These are phyloP conservation scores for Penicillium arizonense DNA, from an alignment of 495 filamentous ascomycete species.

Conservation along the genomic window DNA sequence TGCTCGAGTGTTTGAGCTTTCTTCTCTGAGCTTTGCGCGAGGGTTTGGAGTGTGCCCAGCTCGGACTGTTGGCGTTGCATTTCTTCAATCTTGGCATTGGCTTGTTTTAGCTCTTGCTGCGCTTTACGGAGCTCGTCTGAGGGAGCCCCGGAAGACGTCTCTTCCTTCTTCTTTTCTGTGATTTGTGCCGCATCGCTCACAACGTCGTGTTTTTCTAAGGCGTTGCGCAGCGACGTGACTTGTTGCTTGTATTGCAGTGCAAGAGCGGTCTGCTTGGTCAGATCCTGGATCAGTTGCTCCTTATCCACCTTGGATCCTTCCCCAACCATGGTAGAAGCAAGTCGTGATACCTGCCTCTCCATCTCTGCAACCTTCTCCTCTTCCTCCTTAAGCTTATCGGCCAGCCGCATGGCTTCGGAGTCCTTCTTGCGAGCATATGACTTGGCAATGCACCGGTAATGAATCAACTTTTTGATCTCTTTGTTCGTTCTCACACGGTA, in stretches of 20 bases:
- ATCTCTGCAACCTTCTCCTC: conserved; percentile 51
- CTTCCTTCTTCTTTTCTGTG: conserved; percentile 44
- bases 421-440: conserved; percentile 91
- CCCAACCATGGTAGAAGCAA: conserved; percentile 54
- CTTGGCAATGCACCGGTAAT: conserved; percentile 80
- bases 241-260: conserved; percentile 66
- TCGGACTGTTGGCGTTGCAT: conserved; percentile 53
- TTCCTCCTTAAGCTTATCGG: conserved; percentile 67
- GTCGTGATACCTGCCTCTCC: conserved; percentile 57
- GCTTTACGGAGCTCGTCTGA: conserved; percentile 41
- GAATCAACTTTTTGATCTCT: conserved; percentile 75
- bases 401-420: conserved; percentile 67
- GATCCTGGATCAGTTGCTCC: conserved; percentile 52
- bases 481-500: conserved; percentile 77
- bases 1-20: conserved; percentile 61
- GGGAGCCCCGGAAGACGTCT: conserved; percentile 42
- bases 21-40: conserved; percentile 63
- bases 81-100: conserved; percentile 60
- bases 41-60: conserved; percentile 49
- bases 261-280: conserved; percentile 66
- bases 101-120: conserved; percentile 50
- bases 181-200: conserved; percentile 39
- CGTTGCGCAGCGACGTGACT: conserved; percentile 57
- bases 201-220: conserved; percentile 48
- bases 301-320: conserved; percentile 48